A percentile compares a stretch with the other conserved stretches of the same genome.
Evolutionary conservation across 2,329 filamentous ascomycete species (phyloP).

Genomic region (Claviceps pusilla): DNA sequence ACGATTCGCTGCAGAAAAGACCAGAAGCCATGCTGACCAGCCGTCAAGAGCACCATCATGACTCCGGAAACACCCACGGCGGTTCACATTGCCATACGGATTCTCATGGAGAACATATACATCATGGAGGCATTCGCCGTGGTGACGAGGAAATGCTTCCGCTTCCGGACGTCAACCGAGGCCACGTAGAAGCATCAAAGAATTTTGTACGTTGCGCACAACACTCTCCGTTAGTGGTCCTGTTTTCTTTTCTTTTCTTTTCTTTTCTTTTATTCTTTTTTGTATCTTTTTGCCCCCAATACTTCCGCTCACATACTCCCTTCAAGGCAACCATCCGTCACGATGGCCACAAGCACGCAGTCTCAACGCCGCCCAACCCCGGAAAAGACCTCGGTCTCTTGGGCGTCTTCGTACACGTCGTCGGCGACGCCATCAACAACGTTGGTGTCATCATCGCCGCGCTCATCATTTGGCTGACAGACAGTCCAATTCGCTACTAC

Average conservation of each 20-base stretch:
- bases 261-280: no score
- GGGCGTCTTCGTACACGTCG: constrained; percentile 54
- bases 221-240: neutral
- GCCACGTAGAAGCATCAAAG: neutral
- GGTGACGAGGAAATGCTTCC: neutral
- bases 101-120: neutral
- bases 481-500: constrained; percentile 46
- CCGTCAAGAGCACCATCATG: constrained; percentile 21
- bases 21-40: neutral
- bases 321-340: constrained; percentile 17
- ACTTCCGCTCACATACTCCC: neutral
- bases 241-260: no score
- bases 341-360: constrained; percentile 33
- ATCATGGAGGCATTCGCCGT: neutral
- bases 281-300: no score
- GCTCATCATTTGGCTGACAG: constrained; percentile 50
- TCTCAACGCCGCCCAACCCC: constrained; percentile 16
- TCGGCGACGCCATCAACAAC: constrained; percentile 64
- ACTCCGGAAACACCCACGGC: constrained; percentile 11
- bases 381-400: constrained; percentile 53
- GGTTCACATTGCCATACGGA: constrained; percentile 12
- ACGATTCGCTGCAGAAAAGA: no score
- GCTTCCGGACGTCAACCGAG: neutral
- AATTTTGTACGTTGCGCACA: neutral
- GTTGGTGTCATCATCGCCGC: constrained; percentile 58